phyloP scores from a whole-genome alignment of 1,284 basidiomycete species.

The Fomitopsis palustris region DNA sequence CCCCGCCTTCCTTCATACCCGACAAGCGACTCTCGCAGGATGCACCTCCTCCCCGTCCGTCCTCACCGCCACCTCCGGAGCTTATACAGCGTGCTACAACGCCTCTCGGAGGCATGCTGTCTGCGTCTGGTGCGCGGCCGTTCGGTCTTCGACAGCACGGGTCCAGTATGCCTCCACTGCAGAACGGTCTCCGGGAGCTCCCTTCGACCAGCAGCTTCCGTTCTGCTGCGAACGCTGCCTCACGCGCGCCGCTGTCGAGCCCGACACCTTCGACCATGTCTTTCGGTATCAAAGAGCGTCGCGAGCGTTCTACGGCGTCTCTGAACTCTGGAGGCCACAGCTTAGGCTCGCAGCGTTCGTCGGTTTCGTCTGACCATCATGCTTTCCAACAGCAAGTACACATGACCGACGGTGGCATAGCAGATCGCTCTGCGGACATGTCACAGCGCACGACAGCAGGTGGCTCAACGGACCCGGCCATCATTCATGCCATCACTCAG shows the following conservation, averaged over 20 bases:
- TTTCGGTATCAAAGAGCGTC: conserved; percentile 44
- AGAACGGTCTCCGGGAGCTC: conserved; percentile 60
- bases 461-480: conserved; percentile 73
- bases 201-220: conserved; percentile 80
- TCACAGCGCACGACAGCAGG: conserved; percentile 18
- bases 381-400: conserved; percentile 33
- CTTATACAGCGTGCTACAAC: conserved; percentile 85
- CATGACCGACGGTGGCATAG: conserved; percentile 18
- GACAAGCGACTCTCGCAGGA: conserved; percentile 59
- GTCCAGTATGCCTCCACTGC: conserved; percentile 68
- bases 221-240: conserved; percentile 58
- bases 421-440: conserved; percentile 32
- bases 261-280: conserved; percentile 36
- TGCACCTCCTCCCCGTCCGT: conserved; percentile 74
- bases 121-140: conserved; percentile 47
- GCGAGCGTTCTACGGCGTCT: conserved; percentile 62
- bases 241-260: conserved; percentile 43
- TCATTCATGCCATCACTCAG: conserved; percentile 97
- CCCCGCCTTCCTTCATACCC: conserved; percentile 72
- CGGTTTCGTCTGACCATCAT: conserved; percentile 72
- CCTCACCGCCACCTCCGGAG: conserved; percentile 86
- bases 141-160: conserved; percentile 53
- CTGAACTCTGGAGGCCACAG: conserved; percentile 59
- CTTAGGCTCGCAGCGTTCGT: conserved; percentile 67
- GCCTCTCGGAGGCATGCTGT: conserved; percentile 65